A percentile compares a stretch with the other conserved stretches of the same genome.
phyloP scores from a whole-genome alignment of 352 stramenopile species.

The Phytopythium mirpurense region DNA sequence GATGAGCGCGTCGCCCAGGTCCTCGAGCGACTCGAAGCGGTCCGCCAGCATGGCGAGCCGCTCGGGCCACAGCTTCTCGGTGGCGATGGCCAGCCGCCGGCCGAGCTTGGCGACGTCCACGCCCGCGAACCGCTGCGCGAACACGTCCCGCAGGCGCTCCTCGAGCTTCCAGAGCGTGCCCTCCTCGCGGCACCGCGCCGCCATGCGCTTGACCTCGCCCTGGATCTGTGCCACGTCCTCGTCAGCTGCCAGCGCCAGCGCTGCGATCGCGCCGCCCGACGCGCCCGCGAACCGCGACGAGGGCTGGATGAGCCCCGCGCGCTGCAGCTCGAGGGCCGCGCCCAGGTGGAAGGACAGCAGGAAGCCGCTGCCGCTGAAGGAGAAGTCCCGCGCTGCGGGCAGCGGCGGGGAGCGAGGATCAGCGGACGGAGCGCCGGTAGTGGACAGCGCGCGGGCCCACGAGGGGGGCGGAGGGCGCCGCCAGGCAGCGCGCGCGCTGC shows the following conservation, averaged over 20 bases:
- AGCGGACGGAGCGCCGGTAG: neutral
- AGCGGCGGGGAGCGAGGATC: no score
- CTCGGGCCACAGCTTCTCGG: slow-evolving; percentile 64
- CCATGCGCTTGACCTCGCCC: slow-evolving; percentile 54
- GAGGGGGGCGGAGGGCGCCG: no score
- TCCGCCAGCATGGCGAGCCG: slow-evolving; percentile 42
- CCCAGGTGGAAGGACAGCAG: slow-evolving; percentile 78
- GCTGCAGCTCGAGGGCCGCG: slow-evolving; percentile 48
- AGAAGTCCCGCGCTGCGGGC: slow-evolving; percentile 33
- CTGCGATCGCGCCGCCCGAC: slow-evolving; percentile 65
- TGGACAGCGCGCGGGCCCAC: neutral
- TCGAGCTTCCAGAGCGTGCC: slow-evolving; percentile 72
- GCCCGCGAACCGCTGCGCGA: slow-evolving; percentile 43
- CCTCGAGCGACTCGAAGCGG: slow-evolving; percentile 49
- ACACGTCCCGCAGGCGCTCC: slow-evolving; percentile 44
- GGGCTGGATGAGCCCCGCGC: slow-evolving; percentile 37
- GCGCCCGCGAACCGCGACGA: slow-evolving; percentile 62
- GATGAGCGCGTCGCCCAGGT: slow-evolving; percentile 61
- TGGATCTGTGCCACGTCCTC: slow-evolving; percentile 48
- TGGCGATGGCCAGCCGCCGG: slow-evolving; percentile 60
- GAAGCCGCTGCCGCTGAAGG: slow-evolving; percentile 78
- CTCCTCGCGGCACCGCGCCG: slow-evolving; percentile 34
- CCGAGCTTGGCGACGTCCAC: slow-evolving; percentile 32
- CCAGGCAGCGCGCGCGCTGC: no score
- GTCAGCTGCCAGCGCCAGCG: slow-evolving; percentile 52